phyloP scores from a whole-genome alignment of 257 asterid species.

The Solanum verrucosum region DNA sequence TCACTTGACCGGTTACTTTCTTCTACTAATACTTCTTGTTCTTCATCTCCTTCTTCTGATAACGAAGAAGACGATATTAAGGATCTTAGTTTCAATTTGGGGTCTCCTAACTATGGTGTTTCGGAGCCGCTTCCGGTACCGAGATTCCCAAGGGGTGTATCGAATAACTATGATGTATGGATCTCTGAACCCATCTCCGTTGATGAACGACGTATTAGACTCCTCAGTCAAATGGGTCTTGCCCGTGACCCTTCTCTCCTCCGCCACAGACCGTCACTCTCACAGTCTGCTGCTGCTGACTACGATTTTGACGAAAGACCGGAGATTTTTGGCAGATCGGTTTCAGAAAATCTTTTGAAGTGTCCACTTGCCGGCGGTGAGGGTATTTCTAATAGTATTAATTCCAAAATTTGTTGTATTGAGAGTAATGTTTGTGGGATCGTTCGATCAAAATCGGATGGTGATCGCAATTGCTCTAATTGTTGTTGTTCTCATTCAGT shows the following conservation, averaged over 20 bases:
- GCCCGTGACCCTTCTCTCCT: constrained; percentile 60
- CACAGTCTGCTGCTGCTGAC: constrained; percentile 13
- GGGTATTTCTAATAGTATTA: background rate
- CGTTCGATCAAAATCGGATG: constrained; percentile 13
- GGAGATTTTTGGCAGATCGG: background rate
- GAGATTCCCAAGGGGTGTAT: constrained; percentile 44
- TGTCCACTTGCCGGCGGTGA: constrained; percentile 12
- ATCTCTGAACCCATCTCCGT: constrained; percentile 80
- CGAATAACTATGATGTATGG: constrained; percentile 75
- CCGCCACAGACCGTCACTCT: constrained; percentile 47
- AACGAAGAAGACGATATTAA: constrained; percentile 1
- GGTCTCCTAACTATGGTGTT: constrained; percentile 16
- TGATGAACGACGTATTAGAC: constrained; percentile 74
- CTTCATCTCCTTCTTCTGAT: background rate
- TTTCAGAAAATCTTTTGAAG: constrained; percentile 22
- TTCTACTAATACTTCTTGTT: constrained; percentile 10
- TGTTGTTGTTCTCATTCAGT: background rate
- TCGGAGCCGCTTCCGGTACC: constrained; percentile 23
- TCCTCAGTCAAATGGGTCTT: constrained; percentile 79
- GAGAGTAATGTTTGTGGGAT: constrained; percentile 25
- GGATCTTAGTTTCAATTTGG: background rate
- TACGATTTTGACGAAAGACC: background rate
- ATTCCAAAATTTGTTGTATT: background rate
- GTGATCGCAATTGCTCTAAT: constrained; percentile 4
- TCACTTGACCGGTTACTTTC: constrained; percentile 10